Base-by-base conservation (phyloP, 2,329 filamentous ascomycete genomes). In the Leptodontidium sp. region DNA sequence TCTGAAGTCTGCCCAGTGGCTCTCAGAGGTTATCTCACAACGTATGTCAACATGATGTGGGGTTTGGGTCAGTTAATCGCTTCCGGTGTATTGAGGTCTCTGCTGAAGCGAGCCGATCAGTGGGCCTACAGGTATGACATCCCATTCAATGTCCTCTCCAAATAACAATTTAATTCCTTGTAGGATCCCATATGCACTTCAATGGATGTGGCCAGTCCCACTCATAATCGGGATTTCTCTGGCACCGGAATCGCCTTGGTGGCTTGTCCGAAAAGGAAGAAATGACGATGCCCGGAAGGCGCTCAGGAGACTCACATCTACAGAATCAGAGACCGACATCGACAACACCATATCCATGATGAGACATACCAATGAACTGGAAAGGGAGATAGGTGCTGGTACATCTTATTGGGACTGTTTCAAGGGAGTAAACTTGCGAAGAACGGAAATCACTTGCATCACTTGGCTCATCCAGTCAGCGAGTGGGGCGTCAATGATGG, bases 381-480 rank as follows among this genome's bases (percentile, higher is more conserved):
- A 90, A 74, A 80, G 83, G 65, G 80, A 84, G 57, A 77, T 79
- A 2, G 70, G 71, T 9, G 61, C 62, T 32, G 82, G 82, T 0
- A 85, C 82, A n/a, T 82, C 80, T 0, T 87, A 86, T 70, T 29
- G 77, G 32, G 85, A 87, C 69, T 86, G 85, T 62, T 82, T 87
- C 73, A 82, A 78, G 61, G 83, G 82, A 0, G 77, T 80, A 50
- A 84, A 85, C 69, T 74, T 82, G n/a, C 79, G 84, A 17, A 82
- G 85, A 17, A 87, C 85, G 0, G 85, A 87, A 72, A 85, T 87
- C 32, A 82, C 82, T 1, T 80, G 82, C 64, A 86, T 88, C 71
- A 86, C 87, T 5, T 91, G 89, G 81, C 82, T 86, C 9, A 87
- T 88, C 1, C 89, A 91, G 75, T 87, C 88, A 14, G 80, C 90